Evolutionary conservation across 2,329 filamentous ascomycete species (phyloP), one percentile per base, ranked within the genome.

Genomic region (Tolypocladium ophioglossoides): DNA sequence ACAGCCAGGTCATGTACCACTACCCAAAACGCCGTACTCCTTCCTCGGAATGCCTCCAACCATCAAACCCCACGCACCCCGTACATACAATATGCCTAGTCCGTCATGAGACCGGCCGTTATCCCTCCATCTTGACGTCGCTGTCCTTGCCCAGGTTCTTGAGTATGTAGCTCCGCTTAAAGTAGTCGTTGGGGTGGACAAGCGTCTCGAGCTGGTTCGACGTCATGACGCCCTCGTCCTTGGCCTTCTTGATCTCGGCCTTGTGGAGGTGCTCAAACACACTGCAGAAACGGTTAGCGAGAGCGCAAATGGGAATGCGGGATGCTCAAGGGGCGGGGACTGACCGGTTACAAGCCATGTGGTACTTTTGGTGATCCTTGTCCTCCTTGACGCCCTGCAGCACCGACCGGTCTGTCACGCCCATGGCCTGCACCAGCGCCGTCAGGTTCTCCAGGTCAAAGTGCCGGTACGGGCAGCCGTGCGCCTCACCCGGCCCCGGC

Each of bases 111-210:
- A 50, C 50, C 35, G 11, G 16, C 51, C 22, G 12, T 68, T 72
- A 83, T 59, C 67, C 74, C 56, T 78, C 77, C 78, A 85, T 84
- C 69, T 79, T 78, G 35, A 79, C 70, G 56, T 84, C 79, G 20
- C 74, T 71, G 56, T 73, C 72, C 24, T 72, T 83, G 51, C 71
- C 84, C 30, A 95, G 70, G 67, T 94, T 89, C 75, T 91, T 96
- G 57, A 99, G 74, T 62, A 95, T 65, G 69, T 90, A 97, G 68
- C 91, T 95, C 54, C 92, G 80, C 78, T 96, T 96, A 72, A 97
- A 99, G 72, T 96, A 99, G 60, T 92, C 91, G 68, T 99, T 99
- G 12, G 94, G 94, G 71, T 99, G 94, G 24, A 96, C 85, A 66
- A 99, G 95, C 0, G 92, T 97, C 71, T 97, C 92, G 44, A 96